Evolutionary conservation across 805 yeast species (phyloP).

Genomic region (Vanderwaltozyma tropicalis): DNA sequence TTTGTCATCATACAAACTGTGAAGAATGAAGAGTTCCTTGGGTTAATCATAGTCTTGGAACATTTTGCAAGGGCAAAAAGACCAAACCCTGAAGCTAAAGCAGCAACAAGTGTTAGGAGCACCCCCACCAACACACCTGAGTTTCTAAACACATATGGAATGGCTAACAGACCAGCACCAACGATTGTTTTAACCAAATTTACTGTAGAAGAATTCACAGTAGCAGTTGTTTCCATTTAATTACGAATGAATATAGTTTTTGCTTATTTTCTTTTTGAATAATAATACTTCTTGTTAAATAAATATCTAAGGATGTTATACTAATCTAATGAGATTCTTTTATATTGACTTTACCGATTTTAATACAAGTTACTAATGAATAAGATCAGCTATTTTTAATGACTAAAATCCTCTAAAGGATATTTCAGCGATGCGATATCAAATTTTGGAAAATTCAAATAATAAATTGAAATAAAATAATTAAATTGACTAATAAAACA

Average conservation of each 20-base stretch:
- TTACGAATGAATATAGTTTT: not conserved
- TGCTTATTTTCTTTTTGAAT: too few species aligned
- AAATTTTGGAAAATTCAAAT: too few species aligned
- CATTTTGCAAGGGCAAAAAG: conserved; percentile 51
- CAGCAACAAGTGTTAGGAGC: conserved; percentile 47
- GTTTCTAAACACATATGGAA: conserved; percentile 58
- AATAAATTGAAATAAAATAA: too few species aligned
- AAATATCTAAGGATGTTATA: too few species aligned
- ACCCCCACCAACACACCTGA: conserved; percentile 57
- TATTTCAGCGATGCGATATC: too few species aligned
- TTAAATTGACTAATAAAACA: too few species aligned
- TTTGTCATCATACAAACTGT: conserved; percentile 60
- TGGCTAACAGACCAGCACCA: conserved; percentile 67
- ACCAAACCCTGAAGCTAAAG: conserved; percentile 58
- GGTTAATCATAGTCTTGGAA: conserved; percentile 43
- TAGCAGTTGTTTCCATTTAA: conserved; percentile 31
- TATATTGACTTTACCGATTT: too few species aligned
- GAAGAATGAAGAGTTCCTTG: conserved; percentile 58
- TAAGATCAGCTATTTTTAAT: too few species aligned
- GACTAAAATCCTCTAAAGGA: too few species aligned
- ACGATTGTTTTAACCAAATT: conserved; percentile 67
- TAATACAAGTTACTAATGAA: too few species aligned
- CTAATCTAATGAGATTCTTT: too few species aligned
- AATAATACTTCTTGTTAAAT: too few species aligned
- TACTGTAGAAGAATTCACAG: conserved; percentile 48